Evolutionary conservation across 225 moss, liverwort and hornwort genomes (phyloP).

Genomic region (Antitrichia curtipendula): DNA sequence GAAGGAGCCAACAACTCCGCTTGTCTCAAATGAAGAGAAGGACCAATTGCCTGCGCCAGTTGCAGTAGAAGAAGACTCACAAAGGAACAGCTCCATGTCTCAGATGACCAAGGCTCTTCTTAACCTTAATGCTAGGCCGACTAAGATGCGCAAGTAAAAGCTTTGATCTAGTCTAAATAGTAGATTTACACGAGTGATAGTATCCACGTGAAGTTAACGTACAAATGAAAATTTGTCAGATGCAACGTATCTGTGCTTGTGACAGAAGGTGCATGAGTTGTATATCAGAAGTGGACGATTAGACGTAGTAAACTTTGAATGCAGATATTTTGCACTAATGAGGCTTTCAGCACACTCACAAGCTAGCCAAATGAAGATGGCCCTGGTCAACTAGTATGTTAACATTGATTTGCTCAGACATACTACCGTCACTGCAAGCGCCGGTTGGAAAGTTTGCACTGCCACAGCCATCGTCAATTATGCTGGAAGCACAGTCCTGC

Average conservation of each 20-base stretch:
- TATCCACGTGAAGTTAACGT: neutral
- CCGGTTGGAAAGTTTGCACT: neutral
- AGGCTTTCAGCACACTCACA: neutral
- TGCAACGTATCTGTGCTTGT: neutral
- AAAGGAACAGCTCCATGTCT: conserved; percentile 27
- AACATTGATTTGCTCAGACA: neutral
- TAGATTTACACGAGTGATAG: neutral
- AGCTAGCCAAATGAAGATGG: neutral
- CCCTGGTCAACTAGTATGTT: neutral
- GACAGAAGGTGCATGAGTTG: neutral
- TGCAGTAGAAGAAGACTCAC: neutral
- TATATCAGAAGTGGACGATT: neutral
- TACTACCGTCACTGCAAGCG: neutral
- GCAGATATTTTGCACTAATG: neutral
- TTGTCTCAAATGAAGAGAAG: neutral
- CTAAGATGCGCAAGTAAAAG: neutral
- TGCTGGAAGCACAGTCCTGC: neutral
- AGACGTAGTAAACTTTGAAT: neutral
- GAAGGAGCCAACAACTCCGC: neutral
- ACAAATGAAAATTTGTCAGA: neutral
- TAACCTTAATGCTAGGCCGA: neutral
- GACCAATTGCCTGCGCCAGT: neutral
- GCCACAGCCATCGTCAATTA: neutral
- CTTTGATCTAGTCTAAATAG: neutral
- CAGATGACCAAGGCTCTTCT: conserved; percentile 23